These are phyloP conservation scores for Epichloe glyceriae DNA, from an alignment of 2,329 filamentous ascomycete genomes.

Conservation along the genomic window DNA sequence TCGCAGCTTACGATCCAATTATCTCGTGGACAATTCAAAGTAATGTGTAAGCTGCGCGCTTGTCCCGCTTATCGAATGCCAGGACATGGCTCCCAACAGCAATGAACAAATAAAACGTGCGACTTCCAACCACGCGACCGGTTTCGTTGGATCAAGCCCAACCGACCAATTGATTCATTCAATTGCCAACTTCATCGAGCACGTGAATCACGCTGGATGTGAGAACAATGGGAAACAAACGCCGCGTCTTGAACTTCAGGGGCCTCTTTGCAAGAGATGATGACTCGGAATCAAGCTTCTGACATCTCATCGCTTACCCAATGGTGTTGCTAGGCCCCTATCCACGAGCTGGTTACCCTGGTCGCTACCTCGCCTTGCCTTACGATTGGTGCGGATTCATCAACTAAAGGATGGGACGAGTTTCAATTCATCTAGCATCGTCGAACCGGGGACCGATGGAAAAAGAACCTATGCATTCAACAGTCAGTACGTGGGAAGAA, in stretches of 20 bases:
- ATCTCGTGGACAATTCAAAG: background rate
- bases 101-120: background rate
- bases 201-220: background rate
- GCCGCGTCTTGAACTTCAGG: background rate
- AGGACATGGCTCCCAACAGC: background rate
- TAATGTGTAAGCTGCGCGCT: background rate
- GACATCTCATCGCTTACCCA: background rate
- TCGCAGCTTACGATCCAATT: background rate
- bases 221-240: background rate
- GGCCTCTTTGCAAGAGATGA: background rate
- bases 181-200: background rate
- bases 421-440: background rate
- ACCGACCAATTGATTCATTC: background rate
- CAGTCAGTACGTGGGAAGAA: background rate
- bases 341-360: background rate
- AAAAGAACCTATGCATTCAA: background rate
- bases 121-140: background rate
- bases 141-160: background rate
- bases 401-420: background rate
- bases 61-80: background rate
- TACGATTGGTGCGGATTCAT: background rate
- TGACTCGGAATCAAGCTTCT: background rate
- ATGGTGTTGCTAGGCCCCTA: background rate
- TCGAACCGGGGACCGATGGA: background rate
- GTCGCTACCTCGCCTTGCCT: background rate